A percentile compares a stretch with the other conserved stretches of the same genome.
These are phyloP conservation scores for Acrodontium crateriforme DNA, from an alignment of 2,329 filamentous ascomycete species.

Conservation along the genomic window DNA sequence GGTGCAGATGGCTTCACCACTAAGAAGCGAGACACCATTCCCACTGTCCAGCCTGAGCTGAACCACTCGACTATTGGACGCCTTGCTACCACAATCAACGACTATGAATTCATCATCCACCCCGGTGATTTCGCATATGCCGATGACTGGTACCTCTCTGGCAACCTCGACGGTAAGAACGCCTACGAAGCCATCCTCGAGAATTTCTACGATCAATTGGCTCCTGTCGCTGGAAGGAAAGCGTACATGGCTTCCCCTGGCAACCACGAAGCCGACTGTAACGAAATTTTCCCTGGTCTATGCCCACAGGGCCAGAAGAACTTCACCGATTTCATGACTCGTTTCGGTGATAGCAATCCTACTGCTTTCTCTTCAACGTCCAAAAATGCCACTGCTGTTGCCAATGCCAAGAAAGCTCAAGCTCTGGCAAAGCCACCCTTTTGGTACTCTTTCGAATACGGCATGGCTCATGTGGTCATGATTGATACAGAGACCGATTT, in stretches of 20 bases:
- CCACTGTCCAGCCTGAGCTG: constrained; percentile 35
- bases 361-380: constrained; percentile 38
- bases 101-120: constrained; percentile 43
- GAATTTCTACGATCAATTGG: constrained; percentile 42
- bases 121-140: constrained; percentile 45
- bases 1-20: constrained; percentile 41
- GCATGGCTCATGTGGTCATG: constrained; percentile 42
- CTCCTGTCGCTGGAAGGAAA: constrained; percentile 40
- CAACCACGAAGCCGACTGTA: constrained; percentile 46
- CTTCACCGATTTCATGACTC: constrained; percentile 46
- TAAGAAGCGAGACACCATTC: constrained; percentile 36
- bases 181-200: constrained; percentile 45
- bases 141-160: constrained; percentile 40
- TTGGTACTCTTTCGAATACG: constrained; percentile 49
- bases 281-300: constrained; percentile 27
- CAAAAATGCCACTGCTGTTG: constrained; percentile 25
- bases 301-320: constrained; percentile 43
- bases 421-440: constrained; percentile 38
- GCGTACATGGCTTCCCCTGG: constrained; percentile 44
- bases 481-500: constrained; percentile 47
- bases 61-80: constrained; percentile 47
- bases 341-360: constrained; percentile 41
- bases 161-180: constrained; percentile 36
- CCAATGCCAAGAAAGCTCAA: constrained; percentile 33
- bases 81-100: constrained; percentile 37